Percentiles rank a stretch among this genome's conserved stretches.
phyloP scores from a whole-genome alignment of 2,329 filamentous ascomycete species.

The Exophiala sideris region DNA sequence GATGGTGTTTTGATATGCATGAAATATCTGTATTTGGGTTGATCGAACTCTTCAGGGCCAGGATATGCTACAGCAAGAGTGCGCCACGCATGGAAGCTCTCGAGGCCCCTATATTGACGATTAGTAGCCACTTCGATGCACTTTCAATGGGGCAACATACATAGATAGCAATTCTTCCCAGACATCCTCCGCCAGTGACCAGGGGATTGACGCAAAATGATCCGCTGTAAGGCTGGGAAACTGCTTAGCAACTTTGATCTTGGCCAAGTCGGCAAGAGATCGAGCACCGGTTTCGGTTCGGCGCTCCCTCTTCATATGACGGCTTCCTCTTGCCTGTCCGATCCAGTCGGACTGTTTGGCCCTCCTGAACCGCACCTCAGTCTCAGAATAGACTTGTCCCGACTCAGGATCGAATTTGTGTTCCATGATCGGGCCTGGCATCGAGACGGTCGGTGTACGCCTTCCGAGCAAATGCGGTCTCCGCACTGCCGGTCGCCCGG shows the following conservation, averaged over 20 bases:
- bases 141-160: slow-evolving; percentile 28
- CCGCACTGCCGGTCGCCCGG: too few relatives aligned
- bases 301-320: slow-evolving; percentile 9
- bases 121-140: slow-evolving; percentile 1
- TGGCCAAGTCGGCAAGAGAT: slow-evolving; percentile 22
- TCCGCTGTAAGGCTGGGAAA: slow-evolving; percentile 36
- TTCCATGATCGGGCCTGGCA: not conserved
- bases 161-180: slow-evolving; percentile 38
- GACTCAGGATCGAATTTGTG: slow-evolving; percentile 22
- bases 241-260: slow-evolving; percentile 28
- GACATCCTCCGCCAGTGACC: slow-evolving; percentile 38
- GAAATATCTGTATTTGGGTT: slow-evolving; percentile 31
- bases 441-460: not conserved
- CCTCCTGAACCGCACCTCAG: slow-evolving; percentile 12
- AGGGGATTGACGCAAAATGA: slow-evolving; percentile 39
- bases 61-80: slow-evolving; percentile 40
- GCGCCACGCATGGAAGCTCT: slow-evolving; percentile 44
- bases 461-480: not conserved
- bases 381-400: slow-evolving; percentile 24
- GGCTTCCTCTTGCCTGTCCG: slow-evolving; percentile 18
- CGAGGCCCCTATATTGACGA: slow-evolving; percentile 13
- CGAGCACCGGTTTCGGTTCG: slow-evolving; percentile 17
- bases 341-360: slow-evolving; percentile 24
- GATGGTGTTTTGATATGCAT: slow-evolving; percentile 33
- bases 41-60: slow-evolving; percentile 31